Conservation (phyloP, 2,329 filamentous ascomycete species). For the Penicillium italicum region DNA sequence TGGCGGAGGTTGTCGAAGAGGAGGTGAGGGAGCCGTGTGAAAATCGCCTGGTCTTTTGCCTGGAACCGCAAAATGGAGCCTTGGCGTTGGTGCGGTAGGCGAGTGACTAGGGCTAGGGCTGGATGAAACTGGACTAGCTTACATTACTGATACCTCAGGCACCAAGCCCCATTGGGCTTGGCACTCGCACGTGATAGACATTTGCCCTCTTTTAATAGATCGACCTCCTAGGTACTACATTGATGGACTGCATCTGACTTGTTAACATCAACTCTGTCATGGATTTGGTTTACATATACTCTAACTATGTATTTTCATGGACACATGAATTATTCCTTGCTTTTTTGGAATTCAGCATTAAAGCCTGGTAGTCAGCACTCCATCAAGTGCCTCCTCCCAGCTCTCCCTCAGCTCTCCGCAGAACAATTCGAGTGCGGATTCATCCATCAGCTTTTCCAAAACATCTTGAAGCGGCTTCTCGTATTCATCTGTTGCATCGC, state of each 20-base stretch:
- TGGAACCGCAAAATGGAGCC: slow-evolving; percentile 30
- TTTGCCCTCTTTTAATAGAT: background rate
- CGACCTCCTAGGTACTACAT: background rate
- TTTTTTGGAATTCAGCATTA: slow-evolving; percentile 13
- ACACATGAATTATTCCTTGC: background rate
- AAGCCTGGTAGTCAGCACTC: slow-evolving; percentile 33
- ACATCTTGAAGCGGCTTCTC: slow-evolving; percentile 27
- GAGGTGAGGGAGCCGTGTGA: slow-evolving; percentile 26
- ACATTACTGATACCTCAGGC: background rate
- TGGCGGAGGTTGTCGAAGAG: slow-evolving; percentile 36
- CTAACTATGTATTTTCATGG: background rate
- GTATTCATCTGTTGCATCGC: slow-evolving; percentile 22
- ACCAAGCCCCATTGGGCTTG: background rate
- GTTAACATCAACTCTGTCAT: background rate
- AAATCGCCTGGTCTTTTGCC: slow-evolving; percentile 25
- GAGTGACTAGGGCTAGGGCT: slow-evolving; percentile 41
- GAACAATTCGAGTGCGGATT: slow-evolving; percentile 41
- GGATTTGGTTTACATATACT: background rate
- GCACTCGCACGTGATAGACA: background rate
- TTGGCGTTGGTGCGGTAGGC: slow-evolving; percentile 38
- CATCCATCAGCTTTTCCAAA: slow-evolving; percentile 37
- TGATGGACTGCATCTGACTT: background rate
- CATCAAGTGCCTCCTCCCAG: slow-evolving; percentile 46
- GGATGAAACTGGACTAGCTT: background rate
- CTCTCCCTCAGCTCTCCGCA: slow-evolving; percentile 47